A percentile compares a stretch with the other conserved stretches of the same genome.
These are phyloP conservation scores for Amaranthus palmeri DNA, from an alignment of 148 eudicot genomes.

Conservation along the genomic window DNA sequence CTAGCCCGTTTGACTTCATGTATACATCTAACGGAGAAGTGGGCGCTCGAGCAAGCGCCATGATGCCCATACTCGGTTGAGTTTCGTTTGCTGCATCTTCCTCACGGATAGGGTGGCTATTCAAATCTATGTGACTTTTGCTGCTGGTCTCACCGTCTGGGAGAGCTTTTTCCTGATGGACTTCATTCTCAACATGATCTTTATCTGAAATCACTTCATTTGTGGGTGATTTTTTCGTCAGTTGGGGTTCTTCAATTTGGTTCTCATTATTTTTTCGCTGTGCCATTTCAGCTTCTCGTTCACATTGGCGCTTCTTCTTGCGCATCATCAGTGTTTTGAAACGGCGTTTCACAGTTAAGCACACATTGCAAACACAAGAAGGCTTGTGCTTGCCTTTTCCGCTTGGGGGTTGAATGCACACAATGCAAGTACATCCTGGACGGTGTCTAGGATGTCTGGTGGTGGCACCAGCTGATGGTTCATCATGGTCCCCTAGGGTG, in stretches of 20 bases:
- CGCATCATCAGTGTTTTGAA: slow-evolving; percentile 78
- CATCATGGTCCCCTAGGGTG: slow-evolving; percentile 63
- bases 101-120: slow-evolving; percentile 60
- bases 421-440: slow-evolving; percentile 92
- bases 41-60: slow-evolving; percentile 35
- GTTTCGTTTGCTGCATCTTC: slow-evolving; percentile 40
- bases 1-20: slow-evolving; percentile 29
- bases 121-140: slow-evolving; percentile 65
- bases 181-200: slow-evolving; percentile 29
- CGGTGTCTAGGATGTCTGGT: slow-evolving; percentile 88
- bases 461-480: slow-evolving; percentile 53
- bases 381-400: slow-evolving; percentile 88
- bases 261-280: slow-evolving; percentile 29
- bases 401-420: slow-evolving; percentile 94
- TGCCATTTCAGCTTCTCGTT: slow-evolving; percentile 52
- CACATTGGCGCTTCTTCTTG: slow-evolving; percentile 64
- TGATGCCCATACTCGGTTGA: slow-evolving; percentile 28
- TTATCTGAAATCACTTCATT: slow-evolving; percentile 23
- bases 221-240: slow-evolving; percentile 19
- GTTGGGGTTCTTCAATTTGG: slow-evolving; percentile 22
- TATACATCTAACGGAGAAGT: slow-evolving; percentile 33
- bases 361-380: slow-evolving; percentile 70
- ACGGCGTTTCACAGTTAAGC: slow-evolving; percentile 72
- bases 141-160: slow-evolving; percentile 28
- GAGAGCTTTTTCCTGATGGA: slow-evolving; percentile 9